Conservation (phyloP, 2,329 filamentous ascomycete species). For the Fusarium incarnatum region DNA sequence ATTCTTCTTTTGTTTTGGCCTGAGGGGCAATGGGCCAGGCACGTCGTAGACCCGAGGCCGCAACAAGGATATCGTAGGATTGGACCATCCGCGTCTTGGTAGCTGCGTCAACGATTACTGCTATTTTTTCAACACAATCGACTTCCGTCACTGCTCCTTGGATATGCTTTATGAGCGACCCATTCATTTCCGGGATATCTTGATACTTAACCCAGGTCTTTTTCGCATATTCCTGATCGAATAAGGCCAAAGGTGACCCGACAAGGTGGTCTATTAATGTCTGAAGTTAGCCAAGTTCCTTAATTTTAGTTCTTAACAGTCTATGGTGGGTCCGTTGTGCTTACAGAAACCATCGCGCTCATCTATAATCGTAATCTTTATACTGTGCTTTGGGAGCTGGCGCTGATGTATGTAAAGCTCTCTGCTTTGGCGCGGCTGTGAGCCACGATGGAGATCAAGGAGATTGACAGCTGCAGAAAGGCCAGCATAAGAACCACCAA, state of each 20-base stretch:
- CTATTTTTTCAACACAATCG: neutral
- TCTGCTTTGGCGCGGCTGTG: neutral
- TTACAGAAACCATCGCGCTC: neutral
- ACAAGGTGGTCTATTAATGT: neutral
- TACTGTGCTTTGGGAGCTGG: neutral
- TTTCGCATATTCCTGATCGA: neutral
- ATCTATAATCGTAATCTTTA: neutral
- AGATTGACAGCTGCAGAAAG: neutral
- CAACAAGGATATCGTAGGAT: neutral
- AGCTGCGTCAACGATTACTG: neutral
- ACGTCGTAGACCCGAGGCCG: slow-evolving; percentile 1
- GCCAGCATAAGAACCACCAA: slow-evolving; percentile 4
- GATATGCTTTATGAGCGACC: neutral
- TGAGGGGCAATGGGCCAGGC: neutral
- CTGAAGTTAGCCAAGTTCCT: neutral
- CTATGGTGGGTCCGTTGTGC: neutral
- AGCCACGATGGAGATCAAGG: neutral
- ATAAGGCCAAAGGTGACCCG: slow-evolving; percentile 2
- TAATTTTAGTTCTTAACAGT: neutral
- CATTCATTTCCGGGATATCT: neutral
- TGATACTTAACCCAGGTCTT: neutral
- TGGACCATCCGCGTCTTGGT: neutral
- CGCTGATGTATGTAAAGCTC: neutral
- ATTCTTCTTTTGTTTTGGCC: neutral
- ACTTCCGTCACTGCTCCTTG: neutral